These are phyloP conservation scores for Eucalyptus pauciflora DNA, from an alignment of 345 rosid species.

Conservation along the genomic window DNA sequence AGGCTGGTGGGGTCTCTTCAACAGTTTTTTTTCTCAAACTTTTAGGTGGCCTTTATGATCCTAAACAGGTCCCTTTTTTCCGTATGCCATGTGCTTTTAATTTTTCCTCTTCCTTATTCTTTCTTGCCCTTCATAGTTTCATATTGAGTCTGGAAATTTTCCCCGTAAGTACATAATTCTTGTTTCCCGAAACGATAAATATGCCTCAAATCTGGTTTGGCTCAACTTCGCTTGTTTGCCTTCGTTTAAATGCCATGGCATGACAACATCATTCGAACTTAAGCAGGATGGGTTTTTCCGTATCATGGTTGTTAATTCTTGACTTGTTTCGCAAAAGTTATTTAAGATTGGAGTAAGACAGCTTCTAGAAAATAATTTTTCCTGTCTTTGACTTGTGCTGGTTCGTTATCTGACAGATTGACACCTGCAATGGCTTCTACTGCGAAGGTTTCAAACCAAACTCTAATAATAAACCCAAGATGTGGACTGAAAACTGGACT, in stretches of 20 bases:
- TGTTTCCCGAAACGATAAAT: not conserved
- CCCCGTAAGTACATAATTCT: not conserved
- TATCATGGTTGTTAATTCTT: not conserved
- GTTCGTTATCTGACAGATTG: slow-evolving; percentile 24
- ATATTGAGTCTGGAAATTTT: not conserved
- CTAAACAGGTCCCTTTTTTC: no score
- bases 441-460: slow-evolving; percentile 64
- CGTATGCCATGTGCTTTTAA: no score
- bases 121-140: not conserved
- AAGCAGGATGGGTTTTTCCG: not conserved
- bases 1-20: not conserved
- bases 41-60: no score
- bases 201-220: not conserved
- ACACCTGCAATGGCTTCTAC: slow-evolving; percentile 80
- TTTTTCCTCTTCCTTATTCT: not conserved
- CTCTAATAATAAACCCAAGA: slow-evolving; percentile 50
- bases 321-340: not conserved
- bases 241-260: not conserved
- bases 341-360: not conserved
- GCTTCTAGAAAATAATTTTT: not conserved
- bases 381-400: not conserved
- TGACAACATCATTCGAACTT: not conserved
- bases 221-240: not conserved
- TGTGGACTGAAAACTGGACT: slow-evolving; percentile 92
- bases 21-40: no score